A percentile compares a stretch with the other conserved stretches of the same genome.
phyloP scores from a whole-genome alignment of 805 yeast genomes.

The Kluyveromyces lactis region DNA sequence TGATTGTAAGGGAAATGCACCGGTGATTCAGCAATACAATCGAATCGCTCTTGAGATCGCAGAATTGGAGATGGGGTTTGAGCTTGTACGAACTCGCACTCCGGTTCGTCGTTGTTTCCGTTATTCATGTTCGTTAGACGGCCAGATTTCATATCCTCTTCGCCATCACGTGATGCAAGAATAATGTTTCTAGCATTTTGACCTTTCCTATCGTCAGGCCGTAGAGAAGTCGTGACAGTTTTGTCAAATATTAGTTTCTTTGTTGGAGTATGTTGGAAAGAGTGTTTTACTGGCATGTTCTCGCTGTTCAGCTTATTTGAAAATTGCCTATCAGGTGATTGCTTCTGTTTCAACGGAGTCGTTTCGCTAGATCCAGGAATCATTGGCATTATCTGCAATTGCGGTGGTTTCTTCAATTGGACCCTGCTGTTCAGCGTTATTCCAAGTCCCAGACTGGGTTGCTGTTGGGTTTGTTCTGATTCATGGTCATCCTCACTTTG shows the following conservation, averaged over 20 bases:
- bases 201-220: neutral
- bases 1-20: neutral
- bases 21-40: constrained; percentile 7
- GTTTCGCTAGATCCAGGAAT: constrained; percentile 25
- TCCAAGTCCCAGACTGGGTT: constrained; percentile 1
- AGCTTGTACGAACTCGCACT: constrained; percentile 29
- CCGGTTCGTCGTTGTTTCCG: constrained; percentile 19
- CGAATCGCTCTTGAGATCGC: constrained; percentile 28
- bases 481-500: constrained; percentile 16
- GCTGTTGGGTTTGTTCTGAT: neutral
- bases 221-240: neutral
- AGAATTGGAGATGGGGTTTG: constrained; percentile 40
- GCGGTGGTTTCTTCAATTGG: constrained; percentile 12
- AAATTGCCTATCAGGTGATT: constrained; percentile 3
- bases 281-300: constrained; percentile 22
- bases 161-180: neutral
- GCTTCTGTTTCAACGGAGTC: constrained; percentile 15
- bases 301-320: neutral
- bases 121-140: neutral
- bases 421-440: neutral
- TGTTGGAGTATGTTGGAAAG: constrained; percentile 25
- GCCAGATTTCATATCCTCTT: too few species aligned
- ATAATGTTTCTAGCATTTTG: too few species aligned
- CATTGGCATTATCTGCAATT: constrained; percentile 17
- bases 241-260: constrained; percentile 7